These are phyloP conservation scores for Heliamphora exappendiculata DNA, from an alignment of 148 eudicot genomes.

Conservation along the genomic window DNA sequence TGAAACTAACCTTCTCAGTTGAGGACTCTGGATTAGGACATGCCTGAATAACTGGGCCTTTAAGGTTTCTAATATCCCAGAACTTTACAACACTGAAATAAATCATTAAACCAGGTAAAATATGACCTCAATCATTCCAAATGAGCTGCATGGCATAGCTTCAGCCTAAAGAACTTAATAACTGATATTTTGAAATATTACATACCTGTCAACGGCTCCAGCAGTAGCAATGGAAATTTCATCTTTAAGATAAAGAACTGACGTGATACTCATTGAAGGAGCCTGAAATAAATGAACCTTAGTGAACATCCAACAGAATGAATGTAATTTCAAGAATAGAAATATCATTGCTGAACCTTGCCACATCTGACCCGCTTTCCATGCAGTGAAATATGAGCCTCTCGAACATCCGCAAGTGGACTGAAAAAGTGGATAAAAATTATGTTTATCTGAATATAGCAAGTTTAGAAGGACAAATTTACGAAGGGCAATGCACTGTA, in stretches of 20 bases:
- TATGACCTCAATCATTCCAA: background rate
- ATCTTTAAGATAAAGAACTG: slow-evolving; percentile 81
- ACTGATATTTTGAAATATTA: background rate
- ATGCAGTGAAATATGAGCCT: slow-evolving; percentile 50
- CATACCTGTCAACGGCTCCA: slow-evolving; percentile 88
- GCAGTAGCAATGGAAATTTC: slow-evolving; percentile 80
- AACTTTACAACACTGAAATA: slow-evolving; percentile 63
- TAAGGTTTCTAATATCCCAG: slow-evolving; percentile 84
- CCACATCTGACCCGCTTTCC: slow-evolving; percentile 44
- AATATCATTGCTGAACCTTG: slow-evolving; percentile 36
- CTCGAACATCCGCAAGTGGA: slow-evolving; percentile 35
- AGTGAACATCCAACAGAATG: background rate
- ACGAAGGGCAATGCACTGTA: background rate
- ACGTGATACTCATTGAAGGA: slow-evolving; percentile 78
- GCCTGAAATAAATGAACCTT: slow-evolving; percentile 41
- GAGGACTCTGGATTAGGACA: slow-evolving; percentile 37
- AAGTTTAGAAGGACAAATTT: background rate
- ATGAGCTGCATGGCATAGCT: background rate
- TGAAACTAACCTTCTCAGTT: slow-evolving; percentile 37
- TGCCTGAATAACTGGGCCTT: slow-evolving; percentile 49
- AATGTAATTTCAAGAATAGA: background rate
- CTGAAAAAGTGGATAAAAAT: slow-evolving; percentile 24
- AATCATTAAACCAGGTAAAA: slow-evolving; percentile 2
- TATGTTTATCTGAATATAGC: background rate
- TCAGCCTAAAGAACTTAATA: slow-evolving; percentile 3